Base-by-base conservation (phyloP, 805 yeast species). In the Huiozyma sinensis region DNA sequence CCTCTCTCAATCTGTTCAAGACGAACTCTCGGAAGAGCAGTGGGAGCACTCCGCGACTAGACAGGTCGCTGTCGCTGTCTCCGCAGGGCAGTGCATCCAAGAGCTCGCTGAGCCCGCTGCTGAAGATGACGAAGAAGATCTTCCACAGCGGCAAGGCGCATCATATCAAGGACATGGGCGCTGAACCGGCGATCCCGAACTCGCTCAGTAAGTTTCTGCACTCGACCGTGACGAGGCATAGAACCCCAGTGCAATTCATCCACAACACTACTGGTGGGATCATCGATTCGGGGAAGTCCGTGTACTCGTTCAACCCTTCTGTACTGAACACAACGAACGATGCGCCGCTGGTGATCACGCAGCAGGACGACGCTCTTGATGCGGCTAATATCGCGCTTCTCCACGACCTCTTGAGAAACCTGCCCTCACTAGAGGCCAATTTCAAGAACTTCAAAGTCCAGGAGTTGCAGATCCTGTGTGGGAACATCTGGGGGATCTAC, bases 401-500 rank as follows among this genome's bases (percentile, higher is more conserved):
- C n/a, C 63, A 58, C 38, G 64, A 60, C 38, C 45, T 62, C 28
- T 40, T 62, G 38, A 61, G 59, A 39, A 60, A 58, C 45, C 28
- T 62, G 12, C 54, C 61, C 7, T 56, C 65, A 1, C 44, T 62
- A 10, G 62, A 57, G 39, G 56, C 57, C 2, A 62, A 60, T 40
- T 61, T 58, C 40, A 57, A 52, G 36, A 48, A 50, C 12, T 62
- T 61, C 36, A 53, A 50, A 11, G 38, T 50, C 4, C 61, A 57
- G 38, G 66, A 62, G 42, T 45, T 58, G 28, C 54, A 56, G 27
- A 53, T 59, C 1, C 41, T 62, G 17, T 51, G 57, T 35, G 57
- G 56, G 7, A 61, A 61, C 34, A 51, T 60, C 12, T 61, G 65
- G 65, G 57, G 60, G 4, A 58, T 60, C 2, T 57, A 50, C 43